Evolutionary conservation across 2,329 filamentous ascomycete genomes (phyloP), one percentile per base, ranked within the genome.

Genomic region (Monilinia vaccinii-corymbosi): DNA sequence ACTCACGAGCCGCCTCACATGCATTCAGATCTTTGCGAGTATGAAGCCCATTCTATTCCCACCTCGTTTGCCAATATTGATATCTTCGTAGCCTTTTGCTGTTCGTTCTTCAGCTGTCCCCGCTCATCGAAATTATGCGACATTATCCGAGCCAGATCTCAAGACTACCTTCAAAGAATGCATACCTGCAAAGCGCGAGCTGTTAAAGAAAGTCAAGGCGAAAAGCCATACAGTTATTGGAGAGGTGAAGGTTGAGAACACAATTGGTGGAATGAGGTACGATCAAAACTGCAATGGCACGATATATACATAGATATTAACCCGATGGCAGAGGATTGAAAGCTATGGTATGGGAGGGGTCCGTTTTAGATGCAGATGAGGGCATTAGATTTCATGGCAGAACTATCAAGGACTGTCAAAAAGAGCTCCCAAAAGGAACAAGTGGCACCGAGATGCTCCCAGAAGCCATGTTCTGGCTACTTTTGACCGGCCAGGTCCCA

Each of bases 401-500:
- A 71, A 97, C 92, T 65, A 99, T 99, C 80, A 96, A 96, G 78
- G 93, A 99, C 73, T 99, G 94, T 79, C 94, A 97, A 73, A 84
- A 86, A 67, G 87, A 91, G 74, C 85, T 97, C 18, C 92, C 94
- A 73, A 97, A 97, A 80, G 94, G 93, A 67, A 91, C 83, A 62
- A 84, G 88, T 3, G 91, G 93, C 70, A 95, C 91, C 7, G 93
- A 97, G 78, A 99, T 97, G 94, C 83, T 97, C 14, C 94, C 94
- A 51, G 94, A 99, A 77, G 86, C 93, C 75, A 99, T 99, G 94
- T 99, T 99, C 82, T 99, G 94, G 94, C 85, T 97, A 46, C 85
- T 99, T 55, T 81, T 99, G 68, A 99, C 94, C 11, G 94, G 94
- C 62, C 82, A 95, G 75, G 89, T 97, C 25, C 94, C 94, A 28